These are phyloP conservation scores for Ganoderma leucocontextum DNA, from an alignment of 1,284 basidiomycete species.

Conservation along the genomic window DNA sequence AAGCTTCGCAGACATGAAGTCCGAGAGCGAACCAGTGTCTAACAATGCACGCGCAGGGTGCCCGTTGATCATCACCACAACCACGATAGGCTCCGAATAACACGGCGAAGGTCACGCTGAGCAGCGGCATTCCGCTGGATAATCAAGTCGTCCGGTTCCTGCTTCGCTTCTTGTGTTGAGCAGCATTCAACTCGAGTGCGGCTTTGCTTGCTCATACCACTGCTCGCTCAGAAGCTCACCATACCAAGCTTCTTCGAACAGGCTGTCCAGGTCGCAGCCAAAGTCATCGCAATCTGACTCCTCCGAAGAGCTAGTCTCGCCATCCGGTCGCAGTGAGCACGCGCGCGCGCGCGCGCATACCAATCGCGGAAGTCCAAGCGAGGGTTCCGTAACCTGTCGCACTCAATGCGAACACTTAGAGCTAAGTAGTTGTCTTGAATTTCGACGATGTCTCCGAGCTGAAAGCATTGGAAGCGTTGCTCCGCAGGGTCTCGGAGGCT, in stretches of 20 bases:
- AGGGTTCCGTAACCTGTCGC: not conserved
- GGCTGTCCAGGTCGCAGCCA: not conserved
- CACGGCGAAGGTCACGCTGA: not conserved
- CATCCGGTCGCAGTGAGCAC: not conserved
- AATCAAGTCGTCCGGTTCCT: not conserved
- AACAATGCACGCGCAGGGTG: conserved; percentile 42
- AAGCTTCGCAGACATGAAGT: conserved; percentile 48
- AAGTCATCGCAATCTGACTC: not conserved
- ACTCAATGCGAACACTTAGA: not conserved
- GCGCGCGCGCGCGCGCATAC: not conserved
- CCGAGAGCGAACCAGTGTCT: conserved; percentile 45
- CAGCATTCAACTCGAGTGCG: not conserved
- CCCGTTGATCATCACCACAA: conserved; percentile 44
- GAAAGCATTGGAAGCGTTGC: not conserved
- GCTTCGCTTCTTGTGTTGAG: not conserved
- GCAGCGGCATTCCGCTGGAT: not conserved
- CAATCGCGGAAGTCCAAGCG: not conserved
- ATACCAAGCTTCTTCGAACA: not conserved
- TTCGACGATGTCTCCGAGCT: not conserved
- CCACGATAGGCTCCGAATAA: conserved; percentile 38
- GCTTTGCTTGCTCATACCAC: not conserved
- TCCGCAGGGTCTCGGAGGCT: not conserved
- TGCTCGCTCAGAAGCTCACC: not conserved
- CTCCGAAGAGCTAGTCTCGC: no score
- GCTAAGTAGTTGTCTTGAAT: not conserved